These are phyloP conservation scores for Amanita inopinata DNA, from an alignment of 768 basidiomycete species.

Conservation along the genomic window DNA sequence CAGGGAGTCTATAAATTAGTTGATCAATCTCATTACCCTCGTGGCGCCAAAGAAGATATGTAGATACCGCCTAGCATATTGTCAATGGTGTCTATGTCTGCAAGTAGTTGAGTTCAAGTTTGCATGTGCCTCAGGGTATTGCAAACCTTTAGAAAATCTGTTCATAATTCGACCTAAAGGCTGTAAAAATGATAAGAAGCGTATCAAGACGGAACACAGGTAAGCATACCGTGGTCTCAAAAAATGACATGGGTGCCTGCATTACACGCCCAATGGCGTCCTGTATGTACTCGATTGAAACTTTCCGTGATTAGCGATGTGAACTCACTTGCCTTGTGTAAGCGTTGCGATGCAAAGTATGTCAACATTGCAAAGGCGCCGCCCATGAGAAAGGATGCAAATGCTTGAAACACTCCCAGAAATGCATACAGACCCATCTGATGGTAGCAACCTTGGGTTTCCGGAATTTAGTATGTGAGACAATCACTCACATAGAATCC, in stretches of 20 bases:
- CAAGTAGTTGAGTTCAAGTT: constrained; percentile 2
- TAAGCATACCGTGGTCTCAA: constrained; percentile 64
- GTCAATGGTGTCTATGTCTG: constrained; percentile 75
- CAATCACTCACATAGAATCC: constrained; percentile 60
- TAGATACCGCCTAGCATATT: constrained; percentile 51
- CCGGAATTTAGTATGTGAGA: background rate
- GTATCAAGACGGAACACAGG: background rate
- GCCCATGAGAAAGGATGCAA: constrained; percentile 62
- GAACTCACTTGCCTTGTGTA: constrained; percentile 45
- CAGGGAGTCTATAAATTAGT: constrained; percentile 40
- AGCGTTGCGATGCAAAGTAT: constrained; percentile 63
- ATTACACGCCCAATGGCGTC: constrained; percentile 59
- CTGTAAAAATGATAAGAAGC: constrained; percentile 20
- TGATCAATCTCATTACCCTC: background rate
- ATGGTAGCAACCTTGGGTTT: background rate
- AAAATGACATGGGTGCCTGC: constrained; percentile 85
- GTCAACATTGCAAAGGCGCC: constrained; percentile 54
- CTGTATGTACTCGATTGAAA: constrained; percentile 20
- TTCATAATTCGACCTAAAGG: constrained; percentile 87
- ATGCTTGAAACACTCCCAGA: constrained; percentile 62
- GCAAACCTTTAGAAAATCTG: constrained; percentile 69
- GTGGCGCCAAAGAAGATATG: constrained; percentile 1
- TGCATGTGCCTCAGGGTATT: background rate
- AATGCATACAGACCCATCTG: constrained; percentile 79
- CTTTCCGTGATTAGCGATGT: background rate